Conservation (phyloP, 345 rosid genomes). For the Luvunga scandens region DNA sequence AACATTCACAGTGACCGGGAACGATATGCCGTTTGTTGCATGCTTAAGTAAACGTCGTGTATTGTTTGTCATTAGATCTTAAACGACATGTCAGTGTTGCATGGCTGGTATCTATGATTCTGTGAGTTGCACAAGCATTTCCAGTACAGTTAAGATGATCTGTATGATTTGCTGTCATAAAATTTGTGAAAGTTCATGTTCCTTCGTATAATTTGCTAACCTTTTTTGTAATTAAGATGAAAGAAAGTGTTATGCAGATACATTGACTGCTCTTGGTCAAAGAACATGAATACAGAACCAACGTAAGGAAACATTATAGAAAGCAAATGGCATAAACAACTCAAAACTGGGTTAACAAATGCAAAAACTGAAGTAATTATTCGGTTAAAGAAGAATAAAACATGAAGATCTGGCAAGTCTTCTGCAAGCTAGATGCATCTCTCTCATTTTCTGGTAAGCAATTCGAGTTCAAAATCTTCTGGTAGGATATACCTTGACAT, state of each 20-base stretch:
- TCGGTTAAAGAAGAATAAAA: neutral
- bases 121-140: neutral
- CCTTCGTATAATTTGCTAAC: no score
- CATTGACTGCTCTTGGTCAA: neutral
- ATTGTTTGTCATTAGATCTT: no score
- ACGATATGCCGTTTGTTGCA: neutral
- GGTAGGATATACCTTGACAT: neutral
- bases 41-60: neutral
- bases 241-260: neutral
- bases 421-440: neutral
- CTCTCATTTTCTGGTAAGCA: neutral
- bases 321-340: neutral
- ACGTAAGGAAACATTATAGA: neutral
- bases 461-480: neutral
- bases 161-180: no score
- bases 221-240: neutral
- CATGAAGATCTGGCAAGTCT: neutral
- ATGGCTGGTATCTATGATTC: neutral
- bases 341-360: neutral
- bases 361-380: neutral
- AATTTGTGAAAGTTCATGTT: neutral
- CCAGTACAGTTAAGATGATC: neutral
- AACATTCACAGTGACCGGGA: neutral
- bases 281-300: neutral
- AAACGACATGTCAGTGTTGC: neutral